A percentile compares a stretch with the other conserved stretches of the same genome.
Conservation (phyloP, 176 grass and related monocot species). For the Bromus sterilis region DNA sequence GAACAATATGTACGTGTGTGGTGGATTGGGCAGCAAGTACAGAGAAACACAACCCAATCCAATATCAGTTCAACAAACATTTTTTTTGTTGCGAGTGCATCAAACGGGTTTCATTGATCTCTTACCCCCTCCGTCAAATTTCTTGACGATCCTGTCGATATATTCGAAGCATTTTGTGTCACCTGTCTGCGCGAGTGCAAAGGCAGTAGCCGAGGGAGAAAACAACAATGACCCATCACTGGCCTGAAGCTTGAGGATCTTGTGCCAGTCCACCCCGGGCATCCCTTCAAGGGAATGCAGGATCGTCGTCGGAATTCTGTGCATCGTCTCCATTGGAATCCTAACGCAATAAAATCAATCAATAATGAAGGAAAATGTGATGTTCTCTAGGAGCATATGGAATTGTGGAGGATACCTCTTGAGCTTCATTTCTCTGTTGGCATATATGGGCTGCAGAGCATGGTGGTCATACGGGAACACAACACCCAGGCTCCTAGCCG, state of each 20-base stretch:
- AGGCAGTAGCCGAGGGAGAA: constrained; percentile 80
- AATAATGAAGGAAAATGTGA: not conserved
- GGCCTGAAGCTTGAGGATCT: constrained; percentile 61
- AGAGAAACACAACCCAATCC: not conserved
- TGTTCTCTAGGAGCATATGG: not conserved
- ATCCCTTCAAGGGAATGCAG: constrained; percentile 89
- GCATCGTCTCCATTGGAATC: constrained; percentile 83
- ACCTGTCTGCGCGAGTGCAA: constrained; percentile 63
- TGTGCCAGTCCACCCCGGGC: constrained; percentile 61
- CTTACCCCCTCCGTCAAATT: constrained; percentile 73
- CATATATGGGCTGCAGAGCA: constrained; percentile 46
- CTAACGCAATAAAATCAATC: constrained; percentile 21
- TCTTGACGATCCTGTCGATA: constrained; percentile 42
- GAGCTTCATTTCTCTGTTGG: constrained; percentile 57
- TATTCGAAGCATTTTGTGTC: constrained; percentile 71
- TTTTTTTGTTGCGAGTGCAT: too few species aligned
- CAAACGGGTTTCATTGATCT: not conserved
- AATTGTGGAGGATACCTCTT: constrained; percentile 38
- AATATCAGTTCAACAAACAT: not conserved
- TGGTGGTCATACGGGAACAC: constrained; percentile 58
- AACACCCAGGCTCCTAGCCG: constrained; percentile 45
- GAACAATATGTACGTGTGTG: too few species aligned
- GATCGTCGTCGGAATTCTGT: constrained; percentile 69
- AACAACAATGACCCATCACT: constrained; percentile 74
- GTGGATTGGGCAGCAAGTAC: too few species aligned